Conservation (phyloP, 1,284 basidiomycete genomes). For the Cryptococcus jaspeensis region DNA sequence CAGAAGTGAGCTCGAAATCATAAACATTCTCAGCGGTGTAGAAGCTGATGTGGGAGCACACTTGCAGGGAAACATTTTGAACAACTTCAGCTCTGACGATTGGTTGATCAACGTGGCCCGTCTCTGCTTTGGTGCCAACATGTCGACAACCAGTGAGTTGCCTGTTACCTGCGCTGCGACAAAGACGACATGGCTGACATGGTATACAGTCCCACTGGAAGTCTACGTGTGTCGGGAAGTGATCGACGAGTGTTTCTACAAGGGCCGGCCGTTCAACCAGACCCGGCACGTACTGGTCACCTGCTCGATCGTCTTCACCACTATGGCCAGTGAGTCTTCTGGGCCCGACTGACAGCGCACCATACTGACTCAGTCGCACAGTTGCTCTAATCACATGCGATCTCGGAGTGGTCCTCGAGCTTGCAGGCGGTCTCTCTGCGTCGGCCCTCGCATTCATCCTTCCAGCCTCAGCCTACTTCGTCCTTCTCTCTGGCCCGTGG, state of each 20-base stretch:
- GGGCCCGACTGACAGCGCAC: too few species aligned
- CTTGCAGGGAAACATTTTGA: slow-evolving; percentile 77
- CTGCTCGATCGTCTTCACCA: slow-evolving; percentile 73
- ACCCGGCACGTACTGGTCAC: slow-evolving; percentile 91
- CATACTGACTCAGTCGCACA: slow-evolving; percentile 39
- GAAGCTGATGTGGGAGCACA: background rate
- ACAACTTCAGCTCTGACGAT: slow-evolving; percentile 80
- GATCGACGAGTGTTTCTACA: slow-evolving; percentile 89
- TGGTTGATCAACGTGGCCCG: slow-evolving; percentile 88
- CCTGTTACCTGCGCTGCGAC: background rate
- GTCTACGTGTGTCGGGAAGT: slow-evolving; percentile 59
- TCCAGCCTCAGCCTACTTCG: slow-evolving; percentile 81
- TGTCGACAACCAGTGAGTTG: slow-evolving; percentile 77
- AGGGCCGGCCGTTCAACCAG: slow-evolving; percentile 72
- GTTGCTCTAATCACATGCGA: slow-evolving; percentile 93
- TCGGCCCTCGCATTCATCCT: slow-evolving; percentile 94
- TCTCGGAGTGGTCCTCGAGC: slow-evolving; percentile 94
- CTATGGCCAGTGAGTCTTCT: slow-evolving; percentile 70
- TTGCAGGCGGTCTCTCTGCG: slow-evolving; percentile 92
- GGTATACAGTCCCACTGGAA: slow-evolving; percentile 44
- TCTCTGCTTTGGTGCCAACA: slow-evolving; percentile 94
- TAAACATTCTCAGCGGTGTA: background rate
- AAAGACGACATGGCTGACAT: slow-evolving; percentile 36
- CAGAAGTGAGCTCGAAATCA: slow-evolving; percentile 55
- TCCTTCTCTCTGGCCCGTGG: slow-evolving; percentile 65